Conservation (phyloP, 2,329 filamentous ascomycete species). For the Colletotrichum camelliae region DNA sequence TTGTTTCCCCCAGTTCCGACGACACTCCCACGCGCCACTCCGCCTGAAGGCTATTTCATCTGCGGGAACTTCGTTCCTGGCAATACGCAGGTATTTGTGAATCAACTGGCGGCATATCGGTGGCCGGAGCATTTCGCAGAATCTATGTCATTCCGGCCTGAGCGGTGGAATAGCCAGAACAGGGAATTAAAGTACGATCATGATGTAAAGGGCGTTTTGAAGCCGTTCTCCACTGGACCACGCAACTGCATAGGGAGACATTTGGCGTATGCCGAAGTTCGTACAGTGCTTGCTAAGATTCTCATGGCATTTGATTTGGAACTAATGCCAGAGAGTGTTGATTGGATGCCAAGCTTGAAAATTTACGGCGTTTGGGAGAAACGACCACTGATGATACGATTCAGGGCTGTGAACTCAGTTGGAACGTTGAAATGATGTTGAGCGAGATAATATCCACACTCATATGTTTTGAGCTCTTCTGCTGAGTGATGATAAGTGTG, state of each 20-base stretch:
- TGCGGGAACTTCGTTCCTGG: constrained; percentile 35
- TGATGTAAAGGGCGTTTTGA: constrained; percentile 36
- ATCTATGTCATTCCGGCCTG: constrained; percentile 43
- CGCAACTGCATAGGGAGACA: constrained; percentile 52
- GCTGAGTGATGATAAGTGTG: not conserved
- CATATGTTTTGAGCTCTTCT: not conserved
- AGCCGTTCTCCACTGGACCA: constrained; percentile 53
- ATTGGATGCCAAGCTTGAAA: constrained; percentile 43
- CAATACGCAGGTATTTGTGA: constrained; percentile 11
- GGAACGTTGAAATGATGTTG: not conserved
- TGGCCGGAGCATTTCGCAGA: constrained; percentile 32
- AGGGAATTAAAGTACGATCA: constrained; percentile 37
- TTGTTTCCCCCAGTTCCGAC: constrained; percentile 35
- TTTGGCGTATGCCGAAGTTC: constrained; percentile 55
- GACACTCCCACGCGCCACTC: not conserved
- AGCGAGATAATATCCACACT: not conserved
- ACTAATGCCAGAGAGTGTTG: constrained; percentile 35
- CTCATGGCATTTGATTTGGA: constrained; percentile 54
- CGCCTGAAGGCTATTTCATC: constrained; percentile 28
- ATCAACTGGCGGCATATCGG: constrained; percentile 35
- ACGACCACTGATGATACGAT: not conserved
- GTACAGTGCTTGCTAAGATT: constrained; percentile 50
- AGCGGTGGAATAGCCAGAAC: constrained; percentile 40
- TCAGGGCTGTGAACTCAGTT: not conserved
- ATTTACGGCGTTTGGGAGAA: constrained; percentile 44